Evolutionary conservation across 2,329 filamentous ascomycete genomes (phyloP).

Genomic region (Fusarium robinianum): DNA sequence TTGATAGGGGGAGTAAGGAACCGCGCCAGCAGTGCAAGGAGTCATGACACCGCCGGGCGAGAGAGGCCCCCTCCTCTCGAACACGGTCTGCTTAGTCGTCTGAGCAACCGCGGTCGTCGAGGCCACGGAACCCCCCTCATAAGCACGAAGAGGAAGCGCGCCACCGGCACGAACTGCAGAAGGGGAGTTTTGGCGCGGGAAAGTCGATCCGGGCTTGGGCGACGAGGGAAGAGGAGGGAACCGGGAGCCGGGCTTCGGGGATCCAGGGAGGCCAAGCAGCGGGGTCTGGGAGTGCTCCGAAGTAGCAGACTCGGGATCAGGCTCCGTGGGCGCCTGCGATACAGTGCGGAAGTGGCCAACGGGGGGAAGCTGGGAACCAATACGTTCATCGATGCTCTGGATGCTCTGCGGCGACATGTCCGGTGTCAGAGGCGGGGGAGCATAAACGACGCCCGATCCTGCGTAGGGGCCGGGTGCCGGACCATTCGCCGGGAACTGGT

Average conservation of each 20-base stretch:
- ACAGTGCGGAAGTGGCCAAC: slow-evolving; percentile 43
- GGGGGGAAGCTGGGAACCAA: slow-evolving; percentile 48
- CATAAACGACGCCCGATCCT: too few species aligned
- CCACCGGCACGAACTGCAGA: slow-evolving; percentile 62
- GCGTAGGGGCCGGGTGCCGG: slow-evolving; percentile 32
- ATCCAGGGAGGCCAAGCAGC: slow-evolving; percentile 56
- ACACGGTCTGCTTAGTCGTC: slow-evolving; percentile 66
- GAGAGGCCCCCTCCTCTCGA: slow-evolving; percentile 59
- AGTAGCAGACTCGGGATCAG: slow-evolving; percentile 56
- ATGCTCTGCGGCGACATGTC: slow-evolving; percentile 48
- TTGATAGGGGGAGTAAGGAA: slow-evolving; percentile 79
- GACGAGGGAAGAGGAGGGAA: slow-evolving; percentile 52
- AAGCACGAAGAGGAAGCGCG: slow-evolving; percentile 63
- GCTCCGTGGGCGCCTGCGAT: slow-evolving; percentile 47
- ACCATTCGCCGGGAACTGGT: slow-evolving; percentile 45
- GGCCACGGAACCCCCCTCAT: slow-evolving; percentile 59
- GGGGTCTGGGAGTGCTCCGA: slow-evolving; percentile 57
- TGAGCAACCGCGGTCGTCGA: slow-evolving; percentile 54
- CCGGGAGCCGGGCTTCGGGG: slow-evolving; percentile 43
- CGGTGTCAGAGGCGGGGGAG: slow-evolving; percentile 36
- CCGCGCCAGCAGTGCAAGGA: slow-evolving; percentile 63
- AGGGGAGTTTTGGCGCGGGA: slow-evolving; percentile 54
- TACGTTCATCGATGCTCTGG: slow-evolving; percentile 60
- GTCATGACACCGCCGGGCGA: slow-evolving; percentile 63
- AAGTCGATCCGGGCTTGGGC: slow-evolving; percentile 56